A percentile compares a stretch with the other conserved stretches of the same genome.
Evolutionary conservation across 257 asterid genomes (phyloP).

Genomic region (Petrea volubilis): DNA sequence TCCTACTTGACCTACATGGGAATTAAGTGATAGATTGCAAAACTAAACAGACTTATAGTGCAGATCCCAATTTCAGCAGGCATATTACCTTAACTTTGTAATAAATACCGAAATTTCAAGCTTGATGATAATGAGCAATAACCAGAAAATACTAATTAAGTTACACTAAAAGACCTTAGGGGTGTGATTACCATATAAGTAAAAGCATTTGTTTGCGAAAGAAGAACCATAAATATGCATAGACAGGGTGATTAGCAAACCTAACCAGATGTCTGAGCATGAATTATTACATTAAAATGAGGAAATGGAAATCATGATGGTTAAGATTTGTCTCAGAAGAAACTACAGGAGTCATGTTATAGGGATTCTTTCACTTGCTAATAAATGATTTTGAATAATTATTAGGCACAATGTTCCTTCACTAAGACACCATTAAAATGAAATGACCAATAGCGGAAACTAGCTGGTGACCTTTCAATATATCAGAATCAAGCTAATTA

Average conservation of each 20-base stretch:
- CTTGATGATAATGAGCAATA: background rate
- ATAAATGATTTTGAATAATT: background rate
- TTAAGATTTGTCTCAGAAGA: background rate
- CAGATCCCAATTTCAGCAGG: background rate
- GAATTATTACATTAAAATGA: background rate
- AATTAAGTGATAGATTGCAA: background rate
- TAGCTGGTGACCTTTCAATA: background rate
- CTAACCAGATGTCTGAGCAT: background rate
- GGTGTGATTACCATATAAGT: background rate
- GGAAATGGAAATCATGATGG: background rate
- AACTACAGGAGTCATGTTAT: slow-evolving; percentile 7
- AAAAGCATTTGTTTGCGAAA: background rate
- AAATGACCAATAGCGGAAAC: slow-evolving; percentile 15
- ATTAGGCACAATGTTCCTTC: background rate
- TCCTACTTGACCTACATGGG: background rate
- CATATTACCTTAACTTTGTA: background rate
- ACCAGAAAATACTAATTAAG: background rate
- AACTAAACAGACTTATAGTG: background rate
- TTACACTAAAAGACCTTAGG: background rate
- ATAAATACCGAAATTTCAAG: background rate
- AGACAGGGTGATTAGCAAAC: background rate
- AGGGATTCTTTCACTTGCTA: slow-evolving; percentile 2
- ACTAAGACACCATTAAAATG: background rate
- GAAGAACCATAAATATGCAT: background rate
- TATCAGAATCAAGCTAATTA: slow-evolving; percentile 9